phyloP scores from a whole-genome alignment of 441 rosid genomes.

The Corymbia calophylla region DNA sequence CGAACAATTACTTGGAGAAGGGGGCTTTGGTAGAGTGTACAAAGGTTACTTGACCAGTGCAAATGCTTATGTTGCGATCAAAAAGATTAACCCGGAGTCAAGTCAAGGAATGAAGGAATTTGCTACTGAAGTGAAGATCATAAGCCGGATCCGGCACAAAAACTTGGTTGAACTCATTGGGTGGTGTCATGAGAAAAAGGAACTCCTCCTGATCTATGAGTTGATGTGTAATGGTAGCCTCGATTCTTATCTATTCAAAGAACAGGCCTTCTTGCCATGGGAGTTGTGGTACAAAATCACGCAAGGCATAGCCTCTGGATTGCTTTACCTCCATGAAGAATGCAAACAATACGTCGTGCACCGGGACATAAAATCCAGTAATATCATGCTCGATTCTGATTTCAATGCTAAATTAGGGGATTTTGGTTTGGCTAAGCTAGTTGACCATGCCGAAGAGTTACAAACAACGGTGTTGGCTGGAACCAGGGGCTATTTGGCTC shows the following conservation, averaged over 20 bases:
- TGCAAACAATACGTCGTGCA: background rate
- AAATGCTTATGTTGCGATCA: background rate
- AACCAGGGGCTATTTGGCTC: background rate
- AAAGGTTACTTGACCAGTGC: background rate
- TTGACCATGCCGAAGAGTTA: background rate
- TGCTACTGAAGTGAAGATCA: background rate
- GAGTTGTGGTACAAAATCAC: rapidly evolving
- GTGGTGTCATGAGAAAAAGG: background rate
- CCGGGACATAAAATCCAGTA: background rate
- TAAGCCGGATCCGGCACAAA: background rate
- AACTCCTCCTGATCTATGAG: background rate
- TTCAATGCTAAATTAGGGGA: background rate
- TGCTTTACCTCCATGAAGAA: background rate
- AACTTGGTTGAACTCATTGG: background rate
- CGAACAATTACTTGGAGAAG: background rate
- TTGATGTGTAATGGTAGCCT: background rate
- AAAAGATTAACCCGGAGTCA: background rate
- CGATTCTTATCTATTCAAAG: background rate
- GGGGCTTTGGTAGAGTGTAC: background rate
- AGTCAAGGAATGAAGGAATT: background rate
- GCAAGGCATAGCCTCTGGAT: background rate
- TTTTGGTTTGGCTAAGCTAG: background rate
- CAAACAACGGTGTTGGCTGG: rapidly evolving
- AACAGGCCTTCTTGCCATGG: background rate
- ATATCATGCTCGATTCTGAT: background rate